Evolutionary conservation across 106 monocot species (phyloP), one percentile per base, ranked within the genome.

Genomic region (Dioscorea zingiberensis): DNA sequence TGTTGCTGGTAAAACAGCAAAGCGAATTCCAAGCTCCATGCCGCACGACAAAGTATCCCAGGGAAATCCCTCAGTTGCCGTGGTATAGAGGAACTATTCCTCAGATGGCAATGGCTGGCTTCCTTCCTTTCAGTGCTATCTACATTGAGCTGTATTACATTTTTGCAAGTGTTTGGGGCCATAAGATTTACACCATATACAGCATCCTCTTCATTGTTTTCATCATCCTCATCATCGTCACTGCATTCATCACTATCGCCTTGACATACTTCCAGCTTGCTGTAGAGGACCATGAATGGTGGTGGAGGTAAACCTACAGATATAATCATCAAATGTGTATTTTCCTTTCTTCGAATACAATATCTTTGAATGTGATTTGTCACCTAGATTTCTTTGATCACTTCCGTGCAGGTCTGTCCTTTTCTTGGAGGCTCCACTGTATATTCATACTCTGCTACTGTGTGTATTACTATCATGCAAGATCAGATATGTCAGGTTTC

Each of bases 401-500:
- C 4, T 18, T 13, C 19, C 51, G 15, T 18, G 51, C 51, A 51
- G 51, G 19, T 51, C 51, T 4, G 51, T 51, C 1, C 51, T 51
- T 19, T 51, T n/a, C n/a, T 7, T 19, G 51, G 81, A 18, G 76
- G 81, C 16, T 81, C 81, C 57, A 76, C 81, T 53, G 76, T 8
- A 25, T 81, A 3, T 77, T 81, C 38, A 69, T 81, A 25, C 69
- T 76, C 24, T 68, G 57, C 2, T 81, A 81, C 60, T 76, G 81
- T 59, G 66, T 81, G 44, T 81, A 76, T 59, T 81, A 81, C 68
- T 81, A 69, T 27, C 54, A 81, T 60, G 76, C 69, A 49, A 62
- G 73, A 55, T 77, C 81, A 13, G 76, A 77, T 54, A 81, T 81
- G 81, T 81, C 73, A 28, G 81, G 81, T 17, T 77, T 81, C 73